These are phyloP conservation scores for Teunomyces atbi DNA, from an alignment of 805 yeast species.

Conservation along the genomic window DNA sequence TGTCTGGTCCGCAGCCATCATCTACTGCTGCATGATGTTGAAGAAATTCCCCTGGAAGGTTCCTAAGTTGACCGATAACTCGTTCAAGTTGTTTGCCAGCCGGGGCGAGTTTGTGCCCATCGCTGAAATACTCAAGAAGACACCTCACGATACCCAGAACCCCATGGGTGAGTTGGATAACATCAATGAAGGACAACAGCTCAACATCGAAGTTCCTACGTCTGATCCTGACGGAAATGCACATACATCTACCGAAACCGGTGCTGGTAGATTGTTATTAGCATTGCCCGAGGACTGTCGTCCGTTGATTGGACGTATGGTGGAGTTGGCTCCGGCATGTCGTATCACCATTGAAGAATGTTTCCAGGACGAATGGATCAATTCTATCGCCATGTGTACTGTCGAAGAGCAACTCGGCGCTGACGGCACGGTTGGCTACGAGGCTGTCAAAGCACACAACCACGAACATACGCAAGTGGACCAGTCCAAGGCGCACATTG, in stretches of 20 bases:
- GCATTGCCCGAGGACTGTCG: conserved; percentile 73
- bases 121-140: conserved; percentile 55
- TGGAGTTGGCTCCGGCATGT: conserved; percentile 81
- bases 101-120: conserved; percentile 63
- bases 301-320: conserved; percentile 70
- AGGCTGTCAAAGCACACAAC: conserved; percentile 46
- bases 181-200: conserved; percentile 11
- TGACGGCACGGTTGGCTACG: conserved; percentile 36
- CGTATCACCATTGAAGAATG: conserved; percentile 79
- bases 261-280: conserved; percentile 67
- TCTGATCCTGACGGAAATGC: conserved; percentile 31
- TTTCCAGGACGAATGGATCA: conserved; percentile 69
- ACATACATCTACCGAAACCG: conserved; percentile 65
- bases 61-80: conserved; percentile 76
- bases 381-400: conserved; percentile 66
- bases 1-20: conserved; percentile 89
- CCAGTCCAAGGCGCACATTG: conserved; percentile 93
- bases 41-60: conserved; percentile 95
- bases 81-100: conserved; percentile 79
- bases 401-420: conserved; percentile 43
- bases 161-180: conserved; percentile 11
- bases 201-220: conserved; percentile 16
- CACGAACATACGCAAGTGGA: conserved; percentile 89
- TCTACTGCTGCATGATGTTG: conserved; percentile 87
- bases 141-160: conserved; percentile 40